A percentile compares a stretch with the other conserved stretches of the same genome.
Evolutionary conservation across 2,329 filamentous ascomycete species (phyloP).

Genomic region (Pseudopyrenochaeta lycopersici): DNA sequence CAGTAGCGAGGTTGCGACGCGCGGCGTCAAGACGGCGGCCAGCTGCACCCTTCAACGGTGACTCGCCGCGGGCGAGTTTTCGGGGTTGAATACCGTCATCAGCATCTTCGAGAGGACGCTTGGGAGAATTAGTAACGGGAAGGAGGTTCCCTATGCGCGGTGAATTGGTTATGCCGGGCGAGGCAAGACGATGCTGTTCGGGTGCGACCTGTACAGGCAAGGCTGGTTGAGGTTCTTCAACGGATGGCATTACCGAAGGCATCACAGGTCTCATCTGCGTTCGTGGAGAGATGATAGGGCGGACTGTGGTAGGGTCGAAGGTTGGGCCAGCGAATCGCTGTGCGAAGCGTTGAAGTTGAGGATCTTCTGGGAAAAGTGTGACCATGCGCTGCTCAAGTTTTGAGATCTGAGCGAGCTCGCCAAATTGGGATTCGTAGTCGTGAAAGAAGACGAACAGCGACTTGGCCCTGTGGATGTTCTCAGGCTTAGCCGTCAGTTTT

Average conservation of each 20-base stretch:
- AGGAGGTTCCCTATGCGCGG: slow-evolving; percentile 37
- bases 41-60: slow-evolving; percentile 89
- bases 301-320: slow-evolving; percentile 85
- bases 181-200: slow-evolving; percentile 34
- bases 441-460: slow-evolving; percentile 92
- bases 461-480: slow-evolving; percentile 78
- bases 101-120: slow-evolving; percentile 63
- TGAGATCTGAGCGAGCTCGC: slow-evolving; percentile 87
- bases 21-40: slow-evolving; percentile 85
- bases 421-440: slow-evolving; percentile 92
- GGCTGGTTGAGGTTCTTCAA: slow-evolving; percentile 38
- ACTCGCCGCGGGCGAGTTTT: slow-evolving; percentile 88
- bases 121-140: slow-evolving; percentile 52
- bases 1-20: slow-evolving; percentile 54
- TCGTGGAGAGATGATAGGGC: slow-evolving; percentile 81
- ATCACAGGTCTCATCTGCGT: slow-evolving; percentile 72
- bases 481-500: slow-evolving; percentile 79
- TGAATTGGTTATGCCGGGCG: slow-evolving; percentile 40
- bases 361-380: slow-evolving; percentile 91
- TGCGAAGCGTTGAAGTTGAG: slow-evolving; percentile 76
- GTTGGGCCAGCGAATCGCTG: slow-evolving; percentile 72
- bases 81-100: slow-evolving; percentile 82
- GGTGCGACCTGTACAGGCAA: slow-evolving; percentile 26
- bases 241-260: slow-evolving; percentile 36
- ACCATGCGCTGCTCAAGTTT: slow-evolving; percentile 93